Percentiles rank a stretch among this genome's conserved stretches.
Conservation (phyloP, 306 rosid genomes). For the Citrullus amarus region DNA sequence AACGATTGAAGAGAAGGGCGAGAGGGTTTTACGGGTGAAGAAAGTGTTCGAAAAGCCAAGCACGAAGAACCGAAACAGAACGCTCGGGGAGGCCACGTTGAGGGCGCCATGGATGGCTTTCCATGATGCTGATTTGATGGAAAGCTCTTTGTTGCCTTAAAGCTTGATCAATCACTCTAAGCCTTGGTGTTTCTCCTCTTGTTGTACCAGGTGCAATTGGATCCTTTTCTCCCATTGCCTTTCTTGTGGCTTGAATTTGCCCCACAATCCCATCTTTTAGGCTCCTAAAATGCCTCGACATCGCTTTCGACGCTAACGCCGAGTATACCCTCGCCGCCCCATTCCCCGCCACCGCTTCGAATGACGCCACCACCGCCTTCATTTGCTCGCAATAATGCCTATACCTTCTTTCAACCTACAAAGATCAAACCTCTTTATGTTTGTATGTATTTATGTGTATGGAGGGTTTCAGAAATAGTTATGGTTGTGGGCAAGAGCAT, state of each 20-base stretch:
- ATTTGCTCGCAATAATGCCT: slow-evolving; percentile 77
- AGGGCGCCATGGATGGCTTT: slow-evolving; percentile 93
- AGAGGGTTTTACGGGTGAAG: slow-evolving; percentile 64
- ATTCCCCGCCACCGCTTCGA: slow-evolving; percentile 65
- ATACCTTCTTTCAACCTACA: slow-evolving; percentile 83
- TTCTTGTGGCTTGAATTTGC: slow-evolving; percentile 48
- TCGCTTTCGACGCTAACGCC: slow-evolving; percentile 70
- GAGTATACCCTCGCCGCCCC: slow-evolving; percentile 81
- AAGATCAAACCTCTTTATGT: neutral
- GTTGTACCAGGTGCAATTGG: slow-evolving; percentile 63
- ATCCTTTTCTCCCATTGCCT: slow-evolving; percentile 79
- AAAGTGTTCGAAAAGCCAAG: slow-evolving; percentile 98
- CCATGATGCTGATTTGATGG: slow-evolving; percentile 88
- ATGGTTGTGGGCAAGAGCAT: slow-evolving; percentile 16
- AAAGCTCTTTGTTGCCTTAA: slow-evolving; percentile 74
- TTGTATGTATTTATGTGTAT: neutral
- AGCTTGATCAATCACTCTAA: slow-evolving; percentile 60
- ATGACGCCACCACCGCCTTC: slow-evolving; percentile 69
- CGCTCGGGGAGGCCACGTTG: slow-evolving; percentile 97
- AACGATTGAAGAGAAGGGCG: neutral
- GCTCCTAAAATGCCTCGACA: slow-evolving; percentile 77
- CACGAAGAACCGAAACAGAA: slow-evolving; percentile 75
- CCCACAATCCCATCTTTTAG: slow-evolving; percentile 66
- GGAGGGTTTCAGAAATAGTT: neutral
- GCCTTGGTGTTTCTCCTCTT: slow-evolving; percentile 82